Percentiles rank a stretch among this genome's conserved stretches.
Evolutionary conservation across 1,284 basidiomycete species (phyloP).

Genomic region (Moesziomyces antarcticus): DNA sequence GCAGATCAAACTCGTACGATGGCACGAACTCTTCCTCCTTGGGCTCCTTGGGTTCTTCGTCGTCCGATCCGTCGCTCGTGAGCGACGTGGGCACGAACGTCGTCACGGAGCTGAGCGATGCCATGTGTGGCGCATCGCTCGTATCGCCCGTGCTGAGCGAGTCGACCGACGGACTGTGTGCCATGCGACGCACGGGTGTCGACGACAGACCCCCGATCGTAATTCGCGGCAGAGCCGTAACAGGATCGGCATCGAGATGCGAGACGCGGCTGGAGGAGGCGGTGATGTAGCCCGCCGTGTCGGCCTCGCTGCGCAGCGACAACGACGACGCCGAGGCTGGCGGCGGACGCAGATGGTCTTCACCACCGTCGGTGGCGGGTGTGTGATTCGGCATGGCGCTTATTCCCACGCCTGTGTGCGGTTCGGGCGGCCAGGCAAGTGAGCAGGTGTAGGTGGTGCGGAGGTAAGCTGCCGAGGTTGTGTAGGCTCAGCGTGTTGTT

Average conservation of each 20-base stretch:
- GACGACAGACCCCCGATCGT: conserved; percentile 18
- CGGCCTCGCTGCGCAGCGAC: conserved; percentile 25
- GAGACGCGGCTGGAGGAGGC: conserved; percentile 31
- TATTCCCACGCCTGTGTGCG: neutral
- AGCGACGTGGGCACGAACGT: conserved; percentile 34
- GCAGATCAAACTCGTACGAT: conserved; percentile 31
- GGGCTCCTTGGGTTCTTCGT: conserved; percentile 1
- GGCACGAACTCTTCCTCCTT: conserved; percentile 7
- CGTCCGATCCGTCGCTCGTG: conserved; percentile 5
- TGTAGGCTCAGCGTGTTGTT: neutral
- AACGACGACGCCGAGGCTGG: conserved; percentile 25
- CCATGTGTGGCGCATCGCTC: conserved; percentile 10
- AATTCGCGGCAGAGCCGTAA: conserved; percentile 17
- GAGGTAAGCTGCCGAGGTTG: neutral
- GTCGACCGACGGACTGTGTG: conserved; percentile 8
- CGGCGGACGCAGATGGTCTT: conserved; percentile 9
- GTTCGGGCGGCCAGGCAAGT: neutral
- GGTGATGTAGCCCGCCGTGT: conserved; percentile 27
- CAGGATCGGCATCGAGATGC: conserved; percentile 15
- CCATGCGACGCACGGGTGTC: conserved; percentile 11
- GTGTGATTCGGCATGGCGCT: neutral
- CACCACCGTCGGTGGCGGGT: no score
- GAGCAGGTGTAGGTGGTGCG: neutral
- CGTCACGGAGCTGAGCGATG: conserved; percentile 33
- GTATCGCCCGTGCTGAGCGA: conserved; percentile 11